Evolutionary conservation across 306 rosid genomes (phyloP).

Genomic region (Ormosia semicastrata): DNA sequence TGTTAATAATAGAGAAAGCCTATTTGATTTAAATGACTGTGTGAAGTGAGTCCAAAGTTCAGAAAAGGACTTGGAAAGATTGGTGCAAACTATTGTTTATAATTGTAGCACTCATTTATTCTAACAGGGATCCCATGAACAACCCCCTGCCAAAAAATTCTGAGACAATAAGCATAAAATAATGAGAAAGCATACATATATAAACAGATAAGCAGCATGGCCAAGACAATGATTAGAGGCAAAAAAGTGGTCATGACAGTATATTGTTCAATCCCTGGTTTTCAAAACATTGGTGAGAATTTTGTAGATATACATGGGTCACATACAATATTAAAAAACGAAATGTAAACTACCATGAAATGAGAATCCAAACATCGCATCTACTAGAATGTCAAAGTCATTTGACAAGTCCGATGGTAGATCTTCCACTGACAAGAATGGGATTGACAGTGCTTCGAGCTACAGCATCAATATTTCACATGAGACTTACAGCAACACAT

Average conservation of each 20-base stretch:
- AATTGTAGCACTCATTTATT: conserved; percentile 8
- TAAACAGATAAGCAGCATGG: background rate
- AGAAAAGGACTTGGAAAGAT: background rate
- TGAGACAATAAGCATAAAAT: background rate
- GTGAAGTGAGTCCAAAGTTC: conserved; percentile 6
- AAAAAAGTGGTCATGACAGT: background rate
- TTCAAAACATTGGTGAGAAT: background rate
- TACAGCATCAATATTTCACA: conserved; percentile 41
- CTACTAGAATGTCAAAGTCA: conserved; percentile 71
- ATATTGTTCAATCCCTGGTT: conserved; percentile 5
- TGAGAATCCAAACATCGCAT: conserved; percentile 96
- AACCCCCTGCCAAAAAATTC: background rate
- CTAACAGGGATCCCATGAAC: background rate
- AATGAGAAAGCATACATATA: background rate
- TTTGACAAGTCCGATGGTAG: conserved; percentile 63
- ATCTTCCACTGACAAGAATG: conserved; percentile 83
- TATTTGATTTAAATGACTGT: background rate
- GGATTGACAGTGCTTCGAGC: conserved; percentile 86
- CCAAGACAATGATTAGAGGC: background rate
- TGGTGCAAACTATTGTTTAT: background rate
- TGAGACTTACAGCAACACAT: conserved; percentile 25
- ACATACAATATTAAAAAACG: background rate
- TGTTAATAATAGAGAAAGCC: conserved; percentile 1
- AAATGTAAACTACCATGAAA: conserved; percentile 67
- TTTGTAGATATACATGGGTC: background rate